Evolutionary conservation across 805 yeast species (phyloP), one percentile per base, ranked within the genome.

Genomic region (Candida boidinii): DNA sequence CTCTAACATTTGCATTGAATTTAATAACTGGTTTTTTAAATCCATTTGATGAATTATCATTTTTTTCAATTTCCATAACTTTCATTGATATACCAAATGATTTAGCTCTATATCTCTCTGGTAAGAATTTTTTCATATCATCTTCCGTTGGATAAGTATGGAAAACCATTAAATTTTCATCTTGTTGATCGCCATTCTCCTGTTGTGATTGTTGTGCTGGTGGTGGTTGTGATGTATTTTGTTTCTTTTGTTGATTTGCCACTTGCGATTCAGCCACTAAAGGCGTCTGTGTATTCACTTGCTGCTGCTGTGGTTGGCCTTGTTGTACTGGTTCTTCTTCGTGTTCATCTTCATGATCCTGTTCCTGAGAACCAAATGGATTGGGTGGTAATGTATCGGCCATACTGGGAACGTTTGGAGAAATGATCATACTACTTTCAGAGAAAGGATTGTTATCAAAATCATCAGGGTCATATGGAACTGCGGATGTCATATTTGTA

Each of bases 1-100:
- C 84, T 9, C 47, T 46, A 17, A 60, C 56, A 19, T 57, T 59
- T 14, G 76, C 73, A 46, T 83, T 86, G 42, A 90, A 78, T 41
- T 77, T 69, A 35, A 90, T 60, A 7, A 83, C 77, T 4, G 96
- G 96, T 46, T 86, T 85, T 37, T 79, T 86, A 31, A 69, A 70
- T 51, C 76, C 79, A n/a, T n/a, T n/a, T 37, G 73, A 71, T 7
- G 56, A 49, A 5, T 59, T 58, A 0, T 76, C 79, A 36, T 68
- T 70, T 44, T 78, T 70, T 54, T 88, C 96, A 30, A 92, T 62
- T 11, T 72, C 81, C 2, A 70, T 68, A 3, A 90, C 77, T 33
- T 66, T 72, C 21, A 84, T 64, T 1, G 48, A 47, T 26, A 90
- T 39, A 32, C 44, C 51, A 39, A 66, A 68, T 34, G 58, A 37